These are phyloP conservation scores for Tylopilus vinaceipallidus DNA, from an alignment of 768 basidiomycete genomes.

Conservation along the genomic window DNA sequence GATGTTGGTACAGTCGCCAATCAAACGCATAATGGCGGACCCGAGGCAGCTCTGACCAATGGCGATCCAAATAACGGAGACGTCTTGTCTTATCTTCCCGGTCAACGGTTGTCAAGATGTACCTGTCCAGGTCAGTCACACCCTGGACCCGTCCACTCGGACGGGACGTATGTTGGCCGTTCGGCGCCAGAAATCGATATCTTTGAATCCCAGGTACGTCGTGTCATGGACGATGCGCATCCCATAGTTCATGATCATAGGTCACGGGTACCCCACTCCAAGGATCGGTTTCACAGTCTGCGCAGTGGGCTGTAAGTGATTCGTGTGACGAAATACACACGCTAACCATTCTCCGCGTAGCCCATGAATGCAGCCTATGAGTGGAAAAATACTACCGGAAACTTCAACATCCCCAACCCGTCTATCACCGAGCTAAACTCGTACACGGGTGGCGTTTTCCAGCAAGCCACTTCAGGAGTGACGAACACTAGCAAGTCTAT, in stretches of 20 bases:
- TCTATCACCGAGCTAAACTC: conserved; percentile 54
- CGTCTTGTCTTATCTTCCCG: conserved; percentile 78
- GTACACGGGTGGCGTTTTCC: conserved; percentile 75
- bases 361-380: conserved; percentile 75
- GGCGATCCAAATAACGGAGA: conserved; percentile 56
- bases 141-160: conserved; percentile 76
- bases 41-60: conserved; percentile 53
- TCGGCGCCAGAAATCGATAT: conserved; percentile 89
- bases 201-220: conserved; percentile 73
- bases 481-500: conserved; percentile 51
- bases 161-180: conserved; percentile 80
- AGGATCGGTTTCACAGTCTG: conserved; percentile 79
- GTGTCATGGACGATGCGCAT: neutral
- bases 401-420: conserved; percentile 53
- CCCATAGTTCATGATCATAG: conserved; percentile 26
- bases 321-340: neutral
- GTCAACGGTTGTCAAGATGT: conserved; percentile 84
- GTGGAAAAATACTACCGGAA: conserved; percentile 66
- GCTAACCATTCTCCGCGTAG: conserved; percentile 34
- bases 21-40: conserved; percentile 70
- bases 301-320: conserved; percentile 70
- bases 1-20: conserved; percentile 92
- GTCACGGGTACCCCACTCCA: conserved; percentile 34
- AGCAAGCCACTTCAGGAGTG: conserved; percentile 79
- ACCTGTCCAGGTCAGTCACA: conserved; percentile 85